These are phyloP conservation scores for Stachybotrys chlorohalonatus DNA, from an alignment of 2,329 filamentous ascomycete genomes.

Conservation along the genomic window DNA sequence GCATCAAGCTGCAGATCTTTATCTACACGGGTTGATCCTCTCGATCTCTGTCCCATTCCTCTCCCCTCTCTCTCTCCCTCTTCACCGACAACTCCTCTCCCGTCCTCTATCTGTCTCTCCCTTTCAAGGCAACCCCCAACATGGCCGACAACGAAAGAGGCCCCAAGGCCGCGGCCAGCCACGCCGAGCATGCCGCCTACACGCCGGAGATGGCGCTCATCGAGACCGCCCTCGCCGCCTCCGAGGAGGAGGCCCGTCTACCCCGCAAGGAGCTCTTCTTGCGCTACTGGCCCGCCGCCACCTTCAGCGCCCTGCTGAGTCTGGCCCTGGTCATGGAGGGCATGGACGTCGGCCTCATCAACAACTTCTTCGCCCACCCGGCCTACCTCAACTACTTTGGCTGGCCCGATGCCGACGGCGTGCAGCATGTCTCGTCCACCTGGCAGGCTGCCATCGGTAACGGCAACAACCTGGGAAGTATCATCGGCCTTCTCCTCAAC, in stretches of 20 bases:
- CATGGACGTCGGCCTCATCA: conserved; percentile 28
- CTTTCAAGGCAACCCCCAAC: background rate
- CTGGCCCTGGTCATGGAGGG: conserved; percentile 20
- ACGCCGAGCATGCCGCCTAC: conserved; percentile 15
- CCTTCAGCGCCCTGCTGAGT: conserved; percentile 19
- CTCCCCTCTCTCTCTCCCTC: background rate
- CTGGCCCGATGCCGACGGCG: conserved; percentile 18
- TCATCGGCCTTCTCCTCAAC: conserved; percentile 35
- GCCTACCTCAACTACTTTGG: conserved; percentile 24
- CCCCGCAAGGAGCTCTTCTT: conserved; percentile 20
- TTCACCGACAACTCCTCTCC: background rate
- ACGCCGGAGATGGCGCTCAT: conserved; percentile 18
- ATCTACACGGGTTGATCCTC: background rate
- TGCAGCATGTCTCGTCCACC: conserved; percentile 29
- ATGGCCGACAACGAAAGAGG: background rate
- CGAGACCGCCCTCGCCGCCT: conserved; percentile 20
- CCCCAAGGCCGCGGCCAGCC: background rate
- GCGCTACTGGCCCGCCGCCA: conserved; percentile 17
- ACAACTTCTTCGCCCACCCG: conserved; percentile 26
- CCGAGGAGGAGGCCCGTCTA: conserved; percentile 17
- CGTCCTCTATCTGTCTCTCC: too few species aligned
- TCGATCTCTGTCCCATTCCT: background rate
- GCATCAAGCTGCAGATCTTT: background rate
- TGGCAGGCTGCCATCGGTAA: conserved; percentile 39
- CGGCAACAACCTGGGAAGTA: conserved; percentile 31